Evolutionary conservation across 306 rosid species (phyloP).

Genomic region (Inga leiocalycina): DNA sequence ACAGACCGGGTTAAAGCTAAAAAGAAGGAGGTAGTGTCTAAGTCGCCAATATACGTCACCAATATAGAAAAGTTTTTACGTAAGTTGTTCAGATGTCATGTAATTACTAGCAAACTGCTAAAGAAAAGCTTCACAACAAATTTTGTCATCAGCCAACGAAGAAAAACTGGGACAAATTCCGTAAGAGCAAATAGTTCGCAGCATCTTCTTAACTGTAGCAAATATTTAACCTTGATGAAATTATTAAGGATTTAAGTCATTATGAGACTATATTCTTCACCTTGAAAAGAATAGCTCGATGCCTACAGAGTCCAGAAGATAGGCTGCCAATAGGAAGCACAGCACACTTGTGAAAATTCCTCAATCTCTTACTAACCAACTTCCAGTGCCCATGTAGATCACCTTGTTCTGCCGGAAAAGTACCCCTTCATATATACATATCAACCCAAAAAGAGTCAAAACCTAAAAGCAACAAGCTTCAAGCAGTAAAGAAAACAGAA

Average conservation of each 20-base stretch:
- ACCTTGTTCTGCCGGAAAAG: conserved; percentile 85
- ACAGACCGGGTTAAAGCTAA: neutral
- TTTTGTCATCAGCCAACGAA: neutral
- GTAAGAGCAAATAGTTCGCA: neutral
- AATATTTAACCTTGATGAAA: neutral
- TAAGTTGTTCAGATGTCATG: neutral
- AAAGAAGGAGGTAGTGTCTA: neutral
- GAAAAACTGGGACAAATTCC: neutral
- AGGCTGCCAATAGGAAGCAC: conserved; percentile 94
- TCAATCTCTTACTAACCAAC: conserved; percentile 79
- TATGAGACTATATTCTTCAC: conserved; percentile 42
- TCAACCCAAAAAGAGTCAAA: conserved; percentile 22
- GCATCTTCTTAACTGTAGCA: neutral
- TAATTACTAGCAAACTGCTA: neutral
- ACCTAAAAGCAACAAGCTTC: neutral
- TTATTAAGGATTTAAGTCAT: neutral
- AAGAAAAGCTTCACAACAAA: neutral
- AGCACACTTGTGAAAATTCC: conserved; percentile 74
- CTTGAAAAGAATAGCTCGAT: conserved; percentile 97
- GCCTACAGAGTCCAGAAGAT: conserved; percentile 90
- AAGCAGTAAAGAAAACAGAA: neutral
- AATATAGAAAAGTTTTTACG: neutral
- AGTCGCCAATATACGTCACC: neutral
- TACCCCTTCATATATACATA: conserved; percentile 61
- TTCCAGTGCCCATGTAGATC: conserved; percentile 84